Conservation (phyloP, 257 asterid species). For the Scutellaria galericulata region DNA sequence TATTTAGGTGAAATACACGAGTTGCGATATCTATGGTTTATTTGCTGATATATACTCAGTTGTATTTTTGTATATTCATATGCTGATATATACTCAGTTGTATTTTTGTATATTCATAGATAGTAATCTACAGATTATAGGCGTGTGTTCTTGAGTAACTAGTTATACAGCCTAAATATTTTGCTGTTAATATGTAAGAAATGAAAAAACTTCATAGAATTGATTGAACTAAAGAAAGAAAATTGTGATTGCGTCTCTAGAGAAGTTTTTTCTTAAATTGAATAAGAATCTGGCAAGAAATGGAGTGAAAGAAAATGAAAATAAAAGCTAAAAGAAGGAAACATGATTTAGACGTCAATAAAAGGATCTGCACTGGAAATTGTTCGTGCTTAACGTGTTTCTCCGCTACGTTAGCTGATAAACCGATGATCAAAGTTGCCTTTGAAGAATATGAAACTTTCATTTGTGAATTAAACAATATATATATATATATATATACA, state of each 20-base stretch:
- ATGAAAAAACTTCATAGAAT: not conserved
- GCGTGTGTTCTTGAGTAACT: conserved; percentile 2
- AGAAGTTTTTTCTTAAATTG: conserved; percentile 12
- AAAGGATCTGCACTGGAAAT: not conserved
- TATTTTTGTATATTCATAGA: too few species aligned
- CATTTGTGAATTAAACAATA: not conserved
- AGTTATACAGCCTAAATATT: not conserved
- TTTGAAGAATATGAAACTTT: conserved; percentile 17
- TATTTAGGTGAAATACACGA: too few species aligned
- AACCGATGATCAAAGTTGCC: conserved; percentile 22
- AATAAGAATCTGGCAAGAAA: conserved; percentile 19
- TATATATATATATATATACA: not conserved
- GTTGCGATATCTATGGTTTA: too few species aligned
- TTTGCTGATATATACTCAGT: too few species aligned
- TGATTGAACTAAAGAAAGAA: not conserved
- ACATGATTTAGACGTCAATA: conserved; percentile 15
- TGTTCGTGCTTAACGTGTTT: not conserved
- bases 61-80: too few species aligned
- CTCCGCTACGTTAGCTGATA: not conserved
- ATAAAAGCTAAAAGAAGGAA: not conserved
- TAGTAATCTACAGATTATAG: not conserved
- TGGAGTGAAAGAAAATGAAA: conserved; percentile 20
- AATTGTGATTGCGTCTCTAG: conserved; percentile 13
- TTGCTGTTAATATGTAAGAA: not conserved
- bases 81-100: too few species aligned